Percentiles rank a stretch among this genome's conserved stretches.
These are phyloP conservation scores for Stephania cephalantha DNA, from an alignment of 164 flowering plant genomes.

Conservation along the genomic window DNA sequence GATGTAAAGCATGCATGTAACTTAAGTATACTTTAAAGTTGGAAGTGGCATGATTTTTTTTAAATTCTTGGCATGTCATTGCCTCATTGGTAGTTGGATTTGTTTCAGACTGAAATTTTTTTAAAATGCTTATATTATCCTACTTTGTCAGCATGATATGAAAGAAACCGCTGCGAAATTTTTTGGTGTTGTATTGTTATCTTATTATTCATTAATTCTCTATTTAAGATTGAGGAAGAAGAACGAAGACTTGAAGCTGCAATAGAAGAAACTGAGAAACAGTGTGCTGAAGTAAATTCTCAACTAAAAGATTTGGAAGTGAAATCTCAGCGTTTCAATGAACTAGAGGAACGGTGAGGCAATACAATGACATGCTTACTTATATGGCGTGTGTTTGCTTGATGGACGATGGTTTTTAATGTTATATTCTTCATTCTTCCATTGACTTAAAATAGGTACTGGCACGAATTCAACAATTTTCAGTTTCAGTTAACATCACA, in stretches of 20 bases:
- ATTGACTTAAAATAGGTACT: constrained; percentile 50
- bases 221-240: constrained; percentile 87
- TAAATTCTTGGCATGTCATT: not conserved
- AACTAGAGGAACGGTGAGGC: constrained; percentile 83
- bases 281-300: constrained; percentile 59
- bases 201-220: not conserved
- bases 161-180: not conserved
- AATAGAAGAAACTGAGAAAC: constrained; percentile 80
- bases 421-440: not conserved
- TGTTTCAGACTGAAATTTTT: not conserved
- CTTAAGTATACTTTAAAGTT: not conserved
- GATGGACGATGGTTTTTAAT: not conserved
- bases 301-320: constrained; percentile 72
- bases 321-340: constrained; percentile 73
- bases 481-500: constrained; percentile 88
- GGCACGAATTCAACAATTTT: constrained; percentile 95
- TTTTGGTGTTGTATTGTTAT: not conserved
- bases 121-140: not conserved
- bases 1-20: not conserved
- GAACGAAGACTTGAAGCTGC: constrained; percentile 85
- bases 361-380: not conserved
- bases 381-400: not conserved
- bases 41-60: not conserved
- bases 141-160: not conserved
- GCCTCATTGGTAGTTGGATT: not conserved